Base-by-base conservation (phyloP, 1,139 yeast genomes). In the Blastobotrys buckinghamii region DNA sequence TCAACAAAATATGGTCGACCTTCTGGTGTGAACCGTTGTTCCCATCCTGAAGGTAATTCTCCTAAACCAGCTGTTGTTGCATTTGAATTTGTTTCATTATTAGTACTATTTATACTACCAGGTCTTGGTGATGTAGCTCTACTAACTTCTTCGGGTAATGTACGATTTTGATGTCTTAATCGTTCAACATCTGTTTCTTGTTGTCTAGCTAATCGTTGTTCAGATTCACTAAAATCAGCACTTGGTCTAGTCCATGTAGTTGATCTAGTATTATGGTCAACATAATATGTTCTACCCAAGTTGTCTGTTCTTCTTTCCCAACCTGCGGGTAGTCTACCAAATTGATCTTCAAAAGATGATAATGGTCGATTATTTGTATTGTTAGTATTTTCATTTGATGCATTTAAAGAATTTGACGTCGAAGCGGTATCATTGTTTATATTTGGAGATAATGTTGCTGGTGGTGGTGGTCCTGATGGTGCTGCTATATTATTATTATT, bases 231-330 rank as follows among this genome's bases (percentile, higher is more conserved):
- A 42, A 66, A 59, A 45, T 60, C 76, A 73, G 69, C 75, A 4
- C 90, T 79, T 26, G 99, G 99, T 61, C 99, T 80, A 60, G 87
- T 90, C 99, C 99, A 92, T 10, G 98, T 92, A 3, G 99, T 92
- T 7, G 97, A 86, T 69, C 97, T 82, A 30, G 96, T 87, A 67
- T 90, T 90, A 70, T 92, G 99, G 69, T 92, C 99, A 39, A 92
- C 98, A 65, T 92, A 92, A 68, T 94, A 92, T 0, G 97, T 92
- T 63, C 99, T 81, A 30, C 98, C 98, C 61, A 89, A 86, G 65
- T 89, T 89, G 67, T 92, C 99, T 1, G 97, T 90, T 68, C 97
- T 81, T 60, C 98, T 81, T 69, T 92, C 99, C 98, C 98, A 92
- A 2, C 99, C 99, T 3, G 97, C 87, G 6, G 98, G 99, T 58